These are phyloP conservation scores for Psilocybe mexicana DNA, from an alignment of 1,284 basidiomycete genomes.

Conservation along the genomic window DNA sequence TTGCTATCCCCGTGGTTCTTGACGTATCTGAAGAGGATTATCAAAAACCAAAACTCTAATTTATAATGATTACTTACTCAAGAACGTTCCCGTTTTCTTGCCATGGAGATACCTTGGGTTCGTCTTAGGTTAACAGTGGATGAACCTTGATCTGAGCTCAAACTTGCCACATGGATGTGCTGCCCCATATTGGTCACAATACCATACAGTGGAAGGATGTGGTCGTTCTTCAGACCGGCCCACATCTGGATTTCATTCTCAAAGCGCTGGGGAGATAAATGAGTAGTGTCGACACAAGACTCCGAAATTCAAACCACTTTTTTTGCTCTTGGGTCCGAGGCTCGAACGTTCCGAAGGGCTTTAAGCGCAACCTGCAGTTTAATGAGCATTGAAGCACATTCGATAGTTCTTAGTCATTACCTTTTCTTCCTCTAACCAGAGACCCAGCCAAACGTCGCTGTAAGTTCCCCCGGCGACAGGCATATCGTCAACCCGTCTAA, in stretches of 20 bases:
- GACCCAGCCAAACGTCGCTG: constrained; percentile 52
- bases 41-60: not conserved
- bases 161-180: constrained; percentile 46
- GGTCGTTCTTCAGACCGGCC: constrained; percentile 47
- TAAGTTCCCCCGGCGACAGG: constrained; percentile 48
- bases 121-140: not conserved
- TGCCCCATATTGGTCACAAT: constrained; percentile 53
- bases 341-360: constrained; percentile 45
- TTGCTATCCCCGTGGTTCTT: constrained; percentile 35
- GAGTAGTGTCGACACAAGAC: not conserved
- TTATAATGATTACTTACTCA: constrained; percentile 31
- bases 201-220: constrained; percentile 53
- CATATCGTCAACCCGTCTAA: constrained; percentile 38
- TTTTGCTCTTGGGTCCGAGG: constrained; percentile 39
- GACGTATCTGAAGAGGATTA: constrained; percentile 36
- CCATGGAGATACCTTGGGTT: constrained; percentile 56
- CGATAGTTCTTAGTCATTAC: constrained; percentile 23
- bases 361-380: constrained; percentile 54
- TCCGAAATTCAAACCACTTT: constrained; percentile 21
- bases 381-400: not conserved
- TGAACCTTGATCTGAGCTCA: not conserved
- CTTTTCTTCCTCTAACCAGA: constrained; percentile 49
- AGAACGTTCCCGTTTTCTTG: constrained; percentile 56
- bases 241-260: constrained; percentile 54
- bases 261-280: constrained; percentile 42